phyloP scores from a whole-genome alignment of 164 flowering plant genomes.

The Tinospora cordifolia region DNA sequence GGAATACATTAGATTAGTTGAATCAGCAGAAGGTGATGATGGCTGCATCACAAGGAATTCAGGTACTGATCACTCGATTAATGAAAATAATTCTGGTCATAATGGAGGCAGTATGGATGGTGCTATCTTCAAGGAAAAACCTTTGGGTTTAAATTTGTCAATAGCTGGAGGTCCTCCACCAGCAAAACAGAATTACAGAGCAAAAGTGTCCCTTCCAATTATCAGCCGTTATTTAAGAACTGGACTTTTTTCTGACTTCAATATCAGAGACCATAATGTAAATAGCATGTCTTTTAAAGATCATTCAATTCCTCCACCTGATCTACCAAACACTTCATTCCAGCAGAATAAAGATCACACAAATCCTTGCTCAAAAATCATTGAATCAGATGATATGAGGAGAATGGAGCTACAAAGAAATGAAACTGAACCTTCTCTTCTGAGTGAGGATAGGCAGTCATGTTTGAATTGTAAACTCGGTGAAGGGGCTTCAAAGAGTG shows the following conservation, averaged over 20 bases:
- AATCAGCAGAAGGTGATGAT: conserved; percentile 38
- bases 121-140: conserved; percentile 15
- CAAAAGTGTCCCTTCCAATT: conserved; percentile 71
- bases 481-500: conserved; percentile 8
- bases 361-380: conserved; percentile 10
- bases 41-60: conserved; percentile 9
- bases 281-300: conserved; percentile 3
- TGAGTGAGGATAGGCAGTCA: conserved; percentile 11
- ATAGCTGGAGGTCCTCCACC: conserved; percentile 98
- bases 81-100: conserved; percentile 14
- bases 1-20: conserved; percentile 58
- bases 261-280: conserved; percentile 17
- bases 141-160: conserved; percentile 40
- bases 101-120: conserved; percentile 11
- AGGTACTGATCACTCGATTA: conserved; percentile 16
- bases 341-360: conserved; percentile 15
- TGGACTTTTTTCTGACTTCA: conserved; percentile 35
- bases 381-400: conserved; percentile 16
- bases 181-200: conserved; percentile 69
- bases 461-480: conserved; percentile 11
- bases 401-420: conserved; percentile 12
- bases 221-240: conserved; percentile 65
- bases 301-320: conserved; percentile 14
- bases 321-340: background rate
- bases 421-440: conserved; percentile 15